Base-by-base conservation (phyloP, 371 early-diverging fungal genomes). In the Syncephalastrum sp. region DNA sequence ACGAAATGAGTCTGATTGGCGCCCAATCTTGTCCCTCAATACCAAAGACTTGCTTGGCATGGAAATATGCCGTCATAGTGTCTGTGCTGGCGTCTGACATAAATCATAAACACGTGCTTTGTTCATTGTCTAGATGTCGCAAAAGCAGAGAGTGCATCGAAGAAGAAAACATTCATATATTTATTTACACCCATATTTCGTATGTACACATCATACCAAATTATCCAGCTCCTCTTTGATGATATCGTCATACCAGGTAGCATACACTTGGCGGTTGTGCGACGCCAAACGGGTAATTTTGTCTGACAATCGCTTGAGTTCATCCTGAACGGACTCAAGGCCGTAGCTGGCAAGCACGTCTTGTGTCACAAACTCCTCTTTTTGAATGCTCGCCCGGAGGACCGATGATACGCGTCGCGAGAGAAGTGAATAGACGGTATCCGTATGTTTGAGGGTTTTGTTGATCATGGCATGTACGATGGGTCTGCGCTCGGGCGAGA, bases 181-280 rank as follows among this genome's bases (percentile, higher is more conserved):
- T 21, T 54, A 54, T 42, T 23, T 42, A 54, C 44, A 50, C n/a
- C 19, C 15, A 53, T 53, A 53, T 43, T n/a, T 29, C 25, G 42
- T 50, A 42, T 57, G 16, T 38, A 50, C 24, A 57, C 16, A 46
- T 16, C 16, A 24, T 17, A n/a, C 47, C 25, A 33, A 6, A 33
- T 10, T 12, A 10, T 15, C 24, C 12, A 56, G 42, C 17, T 64
- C 61, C 15, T 67, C 64, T 0, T 16, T 25, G 27, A 81, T 75
- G 24, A 89, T 81, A 13, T 66, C 74, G 65, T 85, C 81, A 58
- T 92, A 92, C 75, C 82, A 82, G 41, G 58, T 29, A 1, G 79
- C 77, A 71, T 87, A 84, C 1, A 91, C 90, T 54, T 82, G 79
- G 50, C 85, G 77, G 65, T 91, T 86, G 63, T 90, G 87, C 19